Percentiles rank a stretch among this genome's conserved stretches.
These are phyloP conservation scores for Magnolia changhungtana DNA, from an alignment of 164 flowering plant species.

Conservation along the genomic window DNA sequence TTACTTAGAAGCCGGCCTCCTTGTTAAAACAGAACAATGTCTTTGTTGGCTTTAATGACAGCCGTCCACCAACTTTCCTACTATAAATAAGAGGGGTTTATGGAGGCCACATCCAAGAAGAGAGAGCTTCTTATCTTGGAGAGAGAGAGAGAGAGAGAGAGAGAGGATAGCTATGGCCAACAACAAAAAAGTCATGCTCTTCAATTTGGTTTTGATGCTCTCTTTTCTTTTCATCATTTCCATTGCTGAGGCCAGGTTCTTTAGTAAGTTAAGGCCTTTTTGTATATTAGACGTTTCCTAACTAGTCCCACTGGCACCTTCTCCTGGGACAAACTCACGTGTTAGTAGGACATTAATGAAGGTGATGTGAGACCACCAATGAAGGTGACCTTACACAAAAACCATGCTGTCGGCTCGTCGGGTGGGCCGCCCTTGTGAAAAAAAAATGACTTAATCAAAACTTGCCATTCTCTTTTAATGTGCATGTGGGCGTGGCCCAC, in stretches of 20 bases:
- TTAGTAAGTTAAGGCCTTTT: neutral
- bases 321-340: neutral
- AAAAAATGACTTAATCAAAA: neutral
- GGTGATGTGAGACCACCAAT: neutral
- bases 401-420: neutral
- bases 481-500: neutral
- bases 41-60: neutral
- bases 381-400: neutral
- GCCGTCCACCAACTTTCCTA: neutral
- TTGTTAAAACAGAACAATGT: neutral
- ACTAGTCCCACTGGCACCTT: neutral
- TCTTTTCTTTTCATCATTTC: constrained; percentile 9
- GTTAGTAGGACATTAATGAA: neutral
- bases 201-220: constrained; percentile 8
- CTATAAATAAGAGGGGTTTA: neutral
- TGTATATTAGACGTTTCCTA: neutral
- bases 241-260: constrained; percentile 6
- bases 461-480: neutral
- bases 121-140: neutral
- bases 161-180: neutral
- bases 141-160: neutral
- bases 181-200: neutral
- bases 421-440: neutral
- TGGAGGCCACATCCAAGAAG: neutral
- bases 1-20: neutral